phyloP scores from a whole-genome alignment of 164 flowering plant genomes.

The Taxillus chinensis region DNA sequence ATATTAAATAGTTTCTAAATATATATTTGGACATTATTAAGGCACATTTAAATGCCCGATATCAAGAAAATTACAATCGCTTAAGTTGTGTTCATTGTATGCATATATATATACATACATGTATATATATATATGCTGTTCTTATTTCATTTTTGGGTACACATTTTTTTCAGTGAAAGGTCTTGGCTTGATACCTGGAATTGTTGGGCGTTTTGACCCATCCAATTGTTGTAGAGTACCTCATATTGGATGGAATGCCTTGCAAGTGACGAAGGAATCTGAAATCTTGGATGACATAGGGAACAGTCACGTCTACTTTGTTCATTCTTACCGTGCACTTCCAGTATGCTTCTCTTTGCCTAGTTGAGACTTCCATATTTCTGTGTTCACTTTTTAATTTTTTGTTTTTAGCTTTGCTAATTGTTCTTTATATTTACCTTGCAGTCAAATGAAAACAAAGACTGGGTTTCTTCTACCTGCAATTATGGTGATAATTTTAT shows the following conservation, averaged over 20 bases:
- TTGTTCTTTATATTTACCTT: constrained; percentile 7
- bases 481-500: constrained; percentile 81
- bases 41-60: no score
- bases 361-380: neutral
- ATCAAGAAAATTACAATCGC: neutral
- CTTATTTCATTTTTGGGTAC: constrained; percentile 4
- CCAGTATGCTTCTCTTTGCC: constrained; percentile 34
- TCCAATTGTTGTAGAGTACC: constrained; percentile 78
- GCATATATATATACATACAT: no score
- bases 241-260: constrained; percentile 96
- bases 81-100: neutral
- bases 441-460: constrained; percentile 72
- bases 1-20: no score
- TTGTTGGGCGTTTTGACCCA: constrained; percentile 90
- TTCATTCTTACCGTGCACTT: constrained; percentile 90
- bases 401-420: neutral
- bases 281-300: constrained; percentile 75
- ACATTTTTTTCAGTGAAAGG: constrained; percentile 61
- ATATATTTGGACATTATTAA: no score
- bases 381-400: constrained; percentile 5
- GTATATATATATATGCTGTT: neutral
- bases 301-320: constrained; percentile 84
- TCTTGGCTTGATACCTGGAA: constrained; percentile 93
- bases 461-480: constrained; percentile 94
- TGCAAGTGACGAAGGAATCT: constrained; percentile 53